Conservation (phyloP, 176 grass and related monocot species). For the Triticum urartu region DNA sequence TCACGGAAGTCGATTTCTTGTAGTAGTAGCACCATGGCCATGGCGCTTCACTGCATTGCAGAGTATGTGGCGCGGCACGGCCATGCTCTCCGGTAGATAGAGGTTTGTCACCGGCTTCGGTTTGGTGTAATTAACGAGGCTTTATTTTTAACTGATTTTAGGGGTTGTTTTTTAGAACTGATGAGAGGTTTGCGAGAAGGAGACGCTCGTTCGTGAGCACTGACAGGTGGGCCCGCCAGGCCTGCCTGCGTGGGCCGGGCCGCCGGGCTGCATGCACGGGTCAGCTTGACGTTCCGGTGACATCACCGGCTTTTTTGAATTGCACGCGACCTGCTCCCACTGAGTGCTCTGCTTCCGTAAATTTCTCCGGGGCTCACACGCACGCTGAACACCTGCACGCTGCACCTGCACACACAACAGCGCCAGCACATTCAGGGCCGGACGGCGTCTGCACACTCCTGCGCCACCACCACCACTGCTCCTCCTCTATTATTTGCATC, state of each 20-base stretch:
- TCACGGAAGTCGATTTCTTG: background rate
- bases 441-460: background rate
- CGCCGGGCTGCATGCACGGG: background rate
- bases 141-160: background rate
- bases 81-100: background rate
- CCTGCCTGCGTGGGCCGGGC: background rate
- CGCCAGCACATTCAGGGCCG: background rate
- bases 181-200: background rate
- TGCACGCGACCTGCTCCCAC: background rate
- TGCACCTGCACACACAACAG: background rate
- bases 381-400: background rate
- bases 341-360: background rate
- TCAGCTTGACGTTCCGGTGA: slow-evolving; percentile 2
- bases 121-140: background rate
- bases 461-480: background rate
- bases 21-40: background rate
- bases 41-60: background rate
- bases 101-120: background rate
- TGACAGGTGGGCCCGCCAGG: background rate
- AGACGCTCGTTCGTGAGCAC: background rate
- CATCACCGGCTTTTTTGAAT: background rate
- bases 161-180: background rate
- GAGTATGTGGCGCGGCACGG: background rate
- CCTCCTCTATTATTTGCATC: background rate
- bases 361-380: background rate